Evolutionary conservation across 176 grass and related monocot genomes (phyloP).

Genomic region (Oryza australiensis): DNA sequence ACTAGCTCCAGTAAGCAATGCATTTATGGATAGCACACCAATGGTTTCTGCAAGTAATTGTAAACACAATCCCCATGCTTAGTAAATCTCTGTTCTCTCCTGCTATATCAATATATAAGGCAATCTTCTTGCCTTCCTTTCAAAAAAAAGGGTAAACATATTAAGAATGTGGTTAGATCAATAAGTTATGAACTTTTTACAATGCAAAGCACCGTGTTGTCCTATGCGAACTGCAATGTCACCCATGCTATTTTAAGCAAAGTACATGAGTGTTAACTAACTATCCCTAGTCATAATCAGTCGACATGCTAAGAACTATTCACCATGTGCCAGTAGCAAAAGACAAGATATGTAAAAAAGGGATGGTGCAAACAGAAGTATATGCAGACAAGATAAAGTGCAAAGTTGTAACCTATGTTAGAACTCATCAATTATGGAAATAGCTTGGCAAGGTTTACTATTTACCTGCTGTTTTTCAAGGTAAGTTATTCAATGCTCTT

Average conservation of each 20-base stretch:
- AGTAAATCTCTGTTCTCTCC: too few species aligned
- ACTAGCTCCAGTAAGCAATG: neutral
- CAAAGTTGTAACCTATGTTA: neutral
- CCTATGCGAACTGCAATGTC: neutral
- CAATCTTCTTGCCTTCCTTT: too few species aligned
- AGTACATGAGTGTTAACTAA: neutral
- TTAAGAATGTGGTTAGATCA: neutral
- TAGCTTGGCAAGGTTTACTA: constrained; percentile 4
- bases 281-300: neutral
- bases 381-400: neutral
- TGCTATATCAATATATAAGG: too few species aligned
- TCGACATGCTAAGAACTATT: neutral
- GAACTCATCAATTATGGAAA: neutral
- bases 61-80: too few species aligned
- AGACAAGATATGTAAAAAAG: neutral
- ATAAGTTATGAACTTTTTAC: neutral
- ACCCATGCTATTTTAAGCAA: neutral
- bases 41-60: neutral
- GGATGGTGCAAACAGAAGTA: neutral
- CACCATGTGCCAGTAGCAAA: neutral
- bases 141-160: too few species aligned
- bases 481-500: too few species aligned
- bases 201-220: neutral
- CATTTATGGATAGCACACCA: neutral
- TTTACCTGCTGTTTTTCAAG: neutral